Base-by-base conservation (phyloP, 805 yeast species). In the Kuraishia cidri region DNA sequence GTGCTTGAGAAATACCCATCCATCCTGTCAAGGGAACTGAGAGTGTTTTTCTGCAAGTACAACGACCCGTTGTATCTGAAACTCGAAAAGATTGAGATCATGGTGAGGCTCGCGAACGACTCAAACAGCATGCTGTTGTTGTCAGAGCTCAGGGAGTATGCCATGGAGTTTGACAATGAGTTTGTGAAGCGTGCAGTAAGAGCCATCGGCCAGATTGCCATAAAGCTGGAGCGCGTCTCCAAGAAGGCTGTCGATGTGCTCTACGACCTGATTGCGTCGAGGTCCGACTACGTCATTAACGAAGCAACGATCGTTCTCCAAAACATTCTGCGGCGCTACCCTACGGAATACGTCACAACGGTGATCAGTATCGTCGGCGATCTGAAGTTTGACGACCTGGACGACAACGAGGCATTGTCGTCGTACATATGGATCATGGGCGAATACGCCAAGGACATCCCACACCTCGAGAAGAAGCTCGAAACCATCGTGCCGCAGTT, bases 11-110 rank as follows among this genome's bases (percentile, higher is more conserved):
- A 83, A 54, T 86, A 84, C 54, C 97, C 98, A 4, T 69, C 66
- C 31, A 65, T 90, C 15, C 64, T 90, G 37, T 65, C 80, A 12
- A 75, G 76, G 41, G 96, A 90, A 51, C 62, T 87, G 46, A 72
- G 95, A 43, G 92, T 88, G 6, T 92, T 92, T 48, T 90, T 84
- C 64, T 77, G 90, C 50, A 87, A 87, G 55, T 87, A 73, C 62
- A 81, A 78, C 52, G 83, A 88, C 65, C 84, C 96, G 38, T 56
- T 83, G 33, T 83, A 83, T 48, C 61, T 83, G 38, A 83, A 83
- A 48, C 56, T 81, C 39, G 92, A 82, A 45, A 83, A 83, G 48
- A 63, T 83, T 38, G 92, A 82, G 45, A 77, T 81, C 16, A 61
- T 82, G 64, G 74, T 80, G 1, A 69, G 90, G 48, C 60, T 82